phyloP scores from a whole-genome alignment of 1,284 basidiomycete genomes.

The Malassezia vespertilionis region DNA sequence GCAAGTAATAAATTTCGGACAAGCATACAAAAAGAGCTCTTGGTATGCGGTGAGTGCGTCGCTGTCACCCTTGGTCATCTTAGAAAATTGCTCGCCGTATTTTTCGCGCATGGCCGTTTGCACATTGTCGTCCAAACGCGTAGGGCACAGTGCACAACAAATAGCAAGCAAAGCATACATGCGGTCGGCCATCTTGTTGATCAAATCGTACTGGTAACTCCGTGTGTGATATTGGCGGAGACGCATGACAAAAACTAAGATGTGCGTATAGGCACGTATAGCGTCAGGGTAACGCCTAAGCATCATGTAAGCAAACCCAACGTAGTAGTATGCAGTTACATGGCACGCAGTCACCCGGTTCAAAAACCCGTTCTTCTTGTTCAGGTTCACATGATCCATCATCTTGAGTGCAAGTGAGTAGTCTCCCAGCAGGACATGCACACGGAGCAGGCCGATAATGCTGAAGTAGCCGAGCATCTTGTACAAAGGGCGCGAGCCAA shows the following conservation, averaged over 20 bases:
- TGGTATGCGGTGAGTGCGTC: constrained; percentile 76
- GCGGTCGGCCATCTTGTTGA: constrained; percentile 90
- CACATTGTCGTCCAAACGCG: constrained; percentile 82
- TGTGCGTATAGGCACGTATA: constrained; percentile 79
- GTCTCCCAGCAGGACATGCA: constrained; percentile 89
- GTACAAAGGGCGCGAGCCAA: constrained; percentile 77
- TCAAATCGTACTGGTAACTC: constrained; percentile 93
- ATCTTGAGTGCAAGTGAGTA: constrained; percentile 89
- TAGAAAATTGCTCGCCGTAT: constrained; percentile 76
- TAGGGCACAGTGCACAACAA: constrained; percentile 78
- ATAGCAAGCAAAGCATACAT: constrained; percentile 95
- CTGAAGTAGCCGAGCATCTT: constrained; percentile 92
- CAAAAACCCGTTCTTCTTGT: constrained; percentile 38
- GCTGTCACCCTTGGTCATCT: constrained; percentile 58
- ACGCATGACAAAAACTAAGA: constrained; percentile 58
- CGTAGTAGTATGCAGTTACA: constrained; percentile 87
- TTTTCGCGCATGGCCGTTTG: constrained; percentile 84
- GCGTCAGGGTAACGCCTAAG: constrained; percentile 88
- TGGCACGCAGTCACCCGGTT: constrained; percentile 50
- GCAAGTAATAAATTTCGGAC: constrained; percentile 89
- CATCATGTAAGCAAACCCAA: constrained; percentile 92
- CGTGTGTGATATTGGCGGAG: constrained; percentile 74
- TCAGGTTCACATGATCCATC: constrained; percentile 74
- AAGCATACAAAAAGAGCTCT: constrained; percentile 86
- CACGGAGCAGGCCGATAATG: constrained; percentile 83